Evolutionary conservation across 768 basidiomycete species (phyloP).

Genomic region (Suillus ampliporus): DNA sequence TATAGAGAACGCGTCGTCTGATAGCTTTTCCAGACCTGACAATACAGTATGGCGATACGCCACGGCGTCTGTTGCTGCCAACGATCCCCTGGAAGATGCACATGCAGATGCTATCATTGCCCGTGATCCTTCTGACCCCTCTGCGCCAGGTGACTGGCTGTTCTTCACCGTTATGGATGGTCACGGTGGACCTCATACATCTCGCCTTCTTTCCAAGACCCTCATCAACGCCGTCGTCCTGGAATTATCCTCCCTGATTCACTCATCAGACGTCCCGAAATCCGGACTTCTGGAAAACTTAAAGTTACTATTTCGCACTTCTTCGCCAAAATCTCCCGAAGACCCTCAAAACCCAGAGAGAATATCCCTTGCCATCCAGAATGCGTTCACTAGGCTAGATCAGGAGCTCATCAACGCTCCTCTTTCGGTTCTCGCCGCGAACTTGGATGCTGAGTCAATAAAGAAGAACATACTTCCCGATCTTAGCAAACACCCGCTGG

Average conservation of each 20-base stretch:
- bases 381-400: constrained; percentile 85
- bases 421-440: constrained; percentile 67
- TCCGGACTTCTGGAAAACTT: constrained; percentile 40
- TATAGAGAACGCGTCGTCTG: constrained; percentile 53
- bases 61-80: constrained; percentile 82
- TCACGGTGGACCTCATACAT: constrained; percentile 85
- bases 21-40: constrained; percentile 52
- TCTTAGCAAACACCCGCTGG: constrained; percentile 72
- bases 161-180: constrained; percentile 94
- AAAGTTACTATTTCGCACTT: constrained; percentile 24
- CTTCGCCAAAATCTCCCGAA: constrained; percentile 43
- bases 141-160: constrained; percentile 71
- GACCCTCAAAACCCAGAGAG: constrained; percentile 52
- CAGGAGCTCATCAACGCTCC: constrained; percentile 82
- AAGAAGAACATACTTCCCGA: constrained; percentile 64
- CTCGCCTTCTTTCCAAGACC: constrained; percentile 78
- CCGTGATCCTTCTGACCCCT: constrained; percentile 63
- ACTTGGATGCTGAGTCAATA: constrained; percentile 54
- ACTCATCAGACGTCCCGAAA: constrained; percentile 36
- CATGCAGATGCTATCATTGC: constrained; percentile 71
- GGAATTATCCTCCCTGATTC: constrained; percentile 65
- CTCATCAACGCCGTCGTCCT: constrained; percentile 85
- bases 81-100: constrained; percentile 93
- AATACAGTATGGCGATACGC: constrained; percentile 76
- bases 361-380: constrained; percentile 70